Percentiles rank a stretch among this genome's conserved stretches.
These are phyloP conservation scores for Aspergillus awamori DNA, from an alignment of 2,329 filamentous ascomycete genomes.

Conservation along the genomic window DNA sequence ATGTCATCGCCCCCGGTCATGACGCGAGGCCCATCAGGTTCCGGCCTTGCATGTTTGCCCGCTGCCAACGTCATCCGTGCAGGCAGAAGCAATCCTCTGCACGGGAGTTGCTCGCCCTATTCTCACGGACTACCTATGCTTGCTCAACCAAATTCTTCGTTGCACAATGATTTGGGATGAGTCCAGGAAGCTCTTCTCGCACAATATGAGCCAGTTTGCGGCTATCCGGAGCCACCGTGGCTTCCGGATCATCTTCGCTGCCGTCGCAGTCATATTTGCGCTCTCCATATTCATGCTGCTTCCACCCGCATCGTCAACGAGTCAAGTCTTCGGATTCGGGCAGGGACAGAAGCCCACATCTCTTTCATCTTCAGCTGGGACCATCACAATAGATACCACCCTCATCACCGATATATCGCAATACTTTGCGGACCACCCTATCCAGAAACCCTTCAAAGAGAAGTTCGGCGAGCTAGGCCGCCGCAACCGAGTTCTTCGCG, in stretches of 20 bases:
- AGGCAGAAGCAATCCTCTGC: constrained; percentile 9
- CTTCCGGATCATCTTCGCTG: neutral
- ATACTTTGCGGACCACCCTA: constrained; percentile 10
- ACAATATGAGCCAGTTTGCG: neutral
- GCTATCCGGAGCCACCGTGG: neutral
- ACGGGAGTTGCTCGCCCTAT: neutral
- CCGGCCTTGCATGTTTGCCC: neutral
- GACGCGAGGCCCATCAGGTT: neutral
- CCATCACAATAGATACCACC: neutral
- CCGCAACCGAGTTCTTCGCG: constrained; percentile 6
- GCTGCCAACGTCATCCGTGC: constrained; percentile 5
- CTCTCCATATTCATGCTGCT: neutral
- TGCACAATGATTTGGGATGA: constrained; percentile 3
- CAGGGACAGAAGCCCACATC: neutral
- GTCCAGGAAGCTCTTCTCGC: neutral
- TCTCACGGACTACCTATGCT: neutral
- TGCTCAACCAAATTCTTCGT: neutral
- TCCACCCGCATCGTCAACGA: neutral
- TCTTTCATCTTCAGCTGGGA: neutral
- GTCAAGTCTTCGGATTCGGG: neutral
- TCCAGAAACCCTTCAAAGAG: constrained; percentile 9
- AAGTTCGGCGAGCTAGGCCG: constrained; percentile 10
- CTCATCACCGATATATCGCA: neutral
- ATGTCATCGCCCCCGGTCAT: neutral
- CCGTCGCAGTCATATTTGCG: neutral